These are phyloP conservation scores for Thalassiosira allenii DNA, from an alignment of 352 stramenopile species.

Conservation along the genomic window DNA sequence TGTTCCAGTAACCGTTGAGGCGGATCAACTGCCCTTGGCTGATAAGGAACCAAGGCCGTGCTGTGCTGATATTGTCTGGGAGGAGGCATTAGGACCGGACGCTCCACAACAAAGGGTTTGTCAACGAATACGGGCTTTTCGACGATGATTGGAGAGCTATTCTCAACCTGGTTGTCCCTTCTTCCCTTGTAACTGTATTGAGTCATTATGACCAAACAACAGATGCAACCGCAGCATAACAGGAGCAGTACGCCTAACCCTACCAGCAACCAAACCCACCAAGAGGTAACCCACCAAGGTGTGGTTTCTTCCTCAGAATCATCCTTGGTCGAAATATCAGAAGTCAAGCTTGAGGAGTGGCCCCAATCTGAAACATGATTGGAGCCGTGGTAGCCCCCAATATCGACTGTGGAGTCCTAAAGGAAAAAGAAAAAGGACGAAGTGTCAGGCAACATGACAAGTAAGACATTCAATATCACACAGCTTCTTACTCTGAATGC, in stretches of 20 bases:
- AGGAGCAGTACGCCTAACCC: conserved; percentile 4
- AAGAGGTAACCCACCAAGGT: background rate
- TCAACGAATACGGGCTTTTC: background rate
- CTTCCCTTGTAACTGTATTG: background rate
- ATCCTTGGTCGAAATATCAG: no score
- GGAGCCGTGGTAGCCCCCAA: background rate
- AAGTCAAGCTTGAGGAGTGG: no score
- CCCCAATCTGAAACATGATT: no score
- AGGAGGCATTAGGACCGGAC: background rate
- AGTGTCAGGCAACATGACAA: background rate
- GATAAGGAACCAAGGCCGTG: conserved; percentile 4
- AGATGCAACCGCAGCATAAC: conserved; percentile 16
- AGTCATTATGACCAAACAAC: background rate
- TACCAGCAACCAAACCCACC: conserved; percentile 26
- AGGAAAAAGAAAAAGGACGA: background rate
- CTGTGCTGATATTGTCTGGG: background rate
- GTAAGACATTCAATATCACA: background rate
- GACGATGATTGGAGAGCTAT: background rate
- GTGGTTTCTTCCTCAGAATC: background rate
- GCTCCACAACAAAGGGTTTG: background rate
- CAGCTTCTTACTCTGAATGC: conserved; percentile 8
- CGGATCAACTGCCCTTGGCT: no score
- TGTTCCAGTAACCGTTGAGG: no score
- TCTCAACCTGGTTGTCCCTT: background rate
- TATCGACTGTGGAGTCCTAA: conserved; percentile 8